Base-by-base conservation (phyloP, 306 rosid genomes). In the Gastrolobium villosum region DNA sequence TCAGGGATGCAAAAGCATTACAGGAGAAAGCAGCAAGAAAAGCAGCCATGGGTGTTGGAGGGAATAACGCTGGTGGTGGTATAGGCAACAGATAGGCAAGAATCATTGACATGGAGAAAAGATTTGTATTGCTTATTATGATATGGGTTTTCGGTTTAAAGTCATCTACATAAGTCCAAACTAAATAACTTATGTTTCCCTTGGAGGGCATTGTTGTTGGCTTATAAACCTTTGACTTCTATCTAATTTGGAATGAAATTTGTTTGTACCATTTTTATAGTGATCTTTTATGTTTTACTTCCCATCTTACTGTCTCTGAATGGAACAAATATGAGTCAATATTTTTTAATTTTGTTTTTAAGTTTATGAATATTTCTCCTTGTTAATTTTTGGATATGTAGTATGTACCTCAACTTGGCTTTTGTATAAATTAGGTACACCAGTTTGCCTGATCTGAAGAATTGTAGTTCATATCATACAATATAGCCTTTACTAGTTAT, bases 1-100 rank as follows among this genome's bases (percentile, higher is more conserved):
- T 34, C 41, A 91, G 97, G 78, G 94, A 89, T 68, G 92, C 92
- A 0, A 91, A 85, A 52, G 97, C 97, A 5, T 76, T 89, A 28
- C 91, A 88, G 57, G 94, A 91, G 64, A 91, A 91, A 80, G 72
- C 88, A 0, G 87, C 89, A 0, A 87, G 34, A 81, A 91, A 91
- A 77, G 90, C 87, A 1, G 87, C 68, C 11, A 89, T 84, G 44
- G 72, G 71, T 4, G 81, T 59, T 0, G 84, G 91, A 31, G 95
- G 87, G 46, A 86, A 62, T 32, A 84, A 84, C n/a, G 75, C 76
- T 0, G 88, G 87, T 57, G 89, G 85, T 32, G 86, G 70, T n/a
- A 54, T 73, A 5, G 86, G 79, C 31, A 82, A 74, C 50, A 86
- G 70, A 13, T 67, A 77, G 54, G 62, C 34, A 76, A 56, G 66